Conservation (phyloP, 441 rosid species). For the Gossypium laxum region DNA sequence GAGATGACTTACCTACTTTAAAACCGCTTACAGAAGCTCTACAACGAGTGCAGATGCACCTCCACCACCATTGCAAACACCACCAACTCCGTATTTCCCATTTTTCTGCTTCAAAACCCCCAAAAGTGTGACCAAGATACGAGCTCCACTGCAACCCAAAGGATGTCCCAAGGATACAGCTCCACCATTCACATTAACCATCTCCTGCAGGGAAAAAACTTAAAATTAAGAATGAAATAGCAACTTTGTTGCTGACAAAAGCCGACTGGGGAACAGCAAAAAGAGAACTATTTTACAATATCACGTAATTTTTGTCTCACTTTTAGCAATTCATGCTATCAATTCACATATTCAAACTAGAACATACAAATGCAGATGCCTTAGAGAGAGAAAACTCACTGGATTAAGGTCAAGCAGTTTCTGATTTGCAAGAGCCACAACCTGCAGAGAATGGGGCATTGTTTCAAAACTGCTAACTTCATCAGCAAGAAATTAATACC, state of each 20-base stretch:
- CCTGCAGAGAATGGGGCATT: slow-evolving; percentile 35
- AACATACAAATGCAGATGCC: neutral
- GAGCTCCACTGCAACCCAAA: slow-evolving; percentile 95
- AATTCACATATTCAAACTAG: neutral
- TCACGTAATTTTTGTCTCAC: neutral
- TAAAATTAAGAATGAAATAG: neutral
- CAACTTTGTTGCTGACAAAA: neutral
- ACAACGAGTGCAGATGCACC: slow-evolving; percentile 87
- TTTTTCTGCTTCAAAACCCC: slow-evolving; percentile 75
- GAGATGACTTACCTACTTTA: slow-evolving; percentile 20
- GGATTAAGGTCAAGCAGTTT: slow-evolving; percentile 70
- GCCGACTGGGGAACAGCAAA: neutral
- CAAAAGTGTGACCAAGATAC: slow-evolving; percentile 75
- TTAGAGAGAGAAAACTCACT: slow-evolving; percentile 33
- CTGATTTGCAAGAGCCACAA: slow-evolving; percentile 81
- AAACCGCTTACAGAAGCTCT: slow-evolving; percentile 48
- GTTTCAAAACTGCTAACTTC: slow-evolving; percentile 1
- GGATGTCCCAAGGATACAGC: slow-evolving; percentile 95
- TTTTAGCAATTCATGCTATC: neutral
- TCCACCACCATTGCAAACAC: slow-evolving; percentile 95
- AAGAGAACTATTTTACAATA: neutral
- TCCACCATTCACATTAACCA: slow-evolving; percentile 80
- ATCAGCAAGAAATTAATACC: neutral
- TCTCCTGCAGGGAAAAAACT: slow-evolving; percentile 42
- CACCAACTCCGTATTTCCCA: slow-evolving; percentile 73